Evolutionary conservation across 108 stramenopile genomes (phyloP), one percentile per base, ranked within the genome.

Genomic region (Cyclostephanos tholiformis): DNA sequence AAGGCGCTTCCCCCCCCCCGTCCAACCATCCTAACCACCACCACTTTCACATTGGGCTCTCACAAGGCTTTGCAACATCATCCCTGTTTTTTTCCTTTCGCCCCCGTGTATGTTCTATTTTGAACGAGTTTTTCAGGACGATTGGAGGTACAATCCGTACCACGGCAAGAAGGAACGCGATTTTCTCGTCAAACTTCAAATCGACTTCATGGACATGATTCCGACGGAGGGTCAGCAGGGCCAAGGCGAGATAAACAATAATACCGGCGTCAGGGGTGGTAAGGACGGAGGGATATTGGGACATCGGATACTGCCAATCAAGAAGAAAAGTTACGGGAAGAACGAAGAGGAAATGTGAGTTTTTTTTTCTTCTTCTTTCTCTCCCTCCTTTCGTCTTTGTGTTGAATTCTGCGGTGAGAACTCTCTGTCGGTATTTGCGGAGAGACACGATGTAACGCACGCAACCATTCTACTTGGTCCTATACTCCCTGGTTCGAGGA

Each of bases 141-240:
- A 85, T 70, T 85, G 84, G 84, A 52, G 59, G 39, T 49, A 79
- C 46, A 85, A 85, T 63, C 84, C 84, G 6, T 85, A 82, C 30
- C 84, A 85, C 55, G 72, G 67, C 0, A 70, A 75, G 63, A 76
- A 62, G 41, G 62, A 77, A 43, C 38, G 84, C 36, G 81, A 78
- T 22, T 85, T 70, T 65, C 60, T 85, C 52, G 71, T 85, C 8
- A 85, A 85, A 67, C 49, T 71, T 13, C 53, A 58, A 36, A 73
- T 85, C 46, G 84, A 82, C 19, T 85, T 85, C 75, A 77, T 65
- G 49, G 84, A 84, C 13, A 63, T 80, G 77, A 36, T 55, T 0
- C 64, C 44, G 25, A 39, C 57, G 39, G 55, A 50, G 7, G 67
- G 57, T 53, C 29, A 27, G n/a, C 22, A 12, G 19, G 63, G 35